Evolutionary conservation across 805 yeast species (phyloP), one percentile per base, ranked within the genome.

Genomic region (Barnettozyma siamensis): DNA sequence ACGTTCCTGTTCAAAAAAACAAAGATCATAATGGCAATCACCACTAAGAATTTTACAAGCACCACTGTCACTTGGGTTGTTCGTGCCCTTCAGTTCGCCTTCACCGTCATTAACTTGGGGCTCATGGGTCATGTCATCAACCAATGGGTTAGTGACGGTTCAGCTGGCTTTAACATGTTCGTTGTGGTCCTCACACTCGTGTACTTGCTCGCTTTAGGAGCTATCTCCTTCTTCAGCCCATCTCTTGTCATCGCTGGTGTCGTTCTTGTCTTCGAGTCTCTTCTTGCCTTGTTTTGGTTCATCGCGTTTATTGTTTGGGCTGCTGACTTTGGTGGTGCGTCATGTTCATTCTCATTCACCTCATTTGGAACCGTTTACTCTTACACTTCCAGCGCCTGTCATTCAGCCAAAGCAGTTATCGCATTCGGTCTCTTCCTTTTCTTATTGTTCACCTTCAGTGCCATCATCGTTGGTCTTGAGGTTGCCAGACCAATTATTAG

Each of bases 341-440:
- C 3, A 7, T 17, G 18, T 15, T 10, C 20, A n/a, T n/a, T n/a
- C n/a, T n/a, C n/a, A n/a, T n/a, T n/a, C n/a, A n/a, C n/a, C n/a
- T n/a, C n/a, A n/a, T n/a, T n/a, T n/a, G n/a, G n/a, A n/a, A n/a
- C n/a, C n/a, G n/a, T n/a, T 13, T 35, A 31, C 23, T 7, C 19
- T 5, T 16, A 21, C 19, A 18, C 36, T 21, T 17, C 21, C 13
- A 35, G 33, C 28, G 39, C 42, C 7, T 51, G 56, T 31, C 35
- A 42, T 15, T 19, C 50, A 8, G 31, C 48, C 3, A 50, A 50
- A 35, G 56, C 54, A 4, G 51, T 40, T 4, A 49, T 52, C 33
- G 56, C 53, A 5, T 48, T 52, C 36, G 50, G 46, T 17, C 37
- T 48, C 3, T 45, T 52, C 35, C 44, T 43, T 28, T 52, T 48